phyloP scores from a whole-genome alignment of 768 basidiomycete species.

The Hortiboletus flavorubellus region DNA sequence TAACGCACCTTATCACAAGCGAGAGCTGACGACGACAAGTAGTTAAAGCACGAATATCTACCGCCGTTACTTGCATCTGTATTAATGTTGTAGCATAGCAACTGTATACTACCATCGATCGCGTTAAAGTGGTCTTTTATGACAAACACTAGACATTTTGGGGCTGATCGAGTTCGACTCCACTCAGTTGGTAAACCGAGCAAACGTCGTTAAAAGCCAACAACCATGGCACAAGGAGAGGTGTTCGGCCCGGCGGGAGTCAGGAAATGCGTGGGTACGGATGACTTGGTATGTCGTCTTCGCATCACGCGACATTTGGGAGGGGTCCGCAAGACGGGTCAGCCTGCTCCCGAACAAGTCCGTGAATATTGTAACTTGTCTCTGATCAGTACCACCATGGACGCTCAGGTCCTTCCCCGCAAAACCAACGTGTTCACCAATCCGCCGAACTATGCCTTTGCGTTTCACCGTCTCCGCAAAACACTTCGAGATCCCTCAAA shows the following conservation, averaged over 20 bases:
- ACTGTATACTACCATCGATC: slow-evolving; percentile 17
- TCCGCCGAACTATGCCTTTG: slow-evolving; percentile 66
- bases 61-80: slow-evolving; percentile 7
- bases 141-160: not conserved
- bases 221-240: too few species aligned
- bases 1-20: slow-evolving; percentile 2
- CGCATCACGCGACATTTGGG: not conserved
- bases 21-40: slow-evolving; percentile 5
- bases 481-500: slow-evolving; percentile 60
- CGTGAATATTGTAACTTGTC: slow-evolving; percentile 3
- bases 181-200: not conserved
- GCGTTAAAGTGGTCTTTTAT: slow-evolving; percentile 1
- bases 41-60: slow-evolving; percentile 1
- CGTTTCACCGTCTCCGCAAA: slow-evolving; percentile 58
- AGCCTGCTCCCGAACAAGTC: slow-evolving; percentile 5
- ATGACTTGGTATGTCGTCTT: slow-evolving; percentile 13
- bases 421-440: slow-evolving; percentile 45
- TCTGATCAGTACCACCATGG: slow-evolving; percentile 23
- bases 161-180: not conserved
- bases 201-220: not conserved
- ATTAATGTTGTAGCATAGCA: slow-evolving; percentile 25
- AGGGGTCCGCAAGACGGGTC: not conserved
- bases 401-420: slow-evolving; percentile 19
- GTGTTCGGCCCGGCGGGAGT: too few species aligned
- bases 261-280: slow-evolving; percentile 18